A percentile compares a stretch with the other conserved stretches of the same genome.
phyloP scores from a whole-genome alignment of 2,329 filamentous ascomycete genomes.

The Paecilomyces formosus region DNA sequence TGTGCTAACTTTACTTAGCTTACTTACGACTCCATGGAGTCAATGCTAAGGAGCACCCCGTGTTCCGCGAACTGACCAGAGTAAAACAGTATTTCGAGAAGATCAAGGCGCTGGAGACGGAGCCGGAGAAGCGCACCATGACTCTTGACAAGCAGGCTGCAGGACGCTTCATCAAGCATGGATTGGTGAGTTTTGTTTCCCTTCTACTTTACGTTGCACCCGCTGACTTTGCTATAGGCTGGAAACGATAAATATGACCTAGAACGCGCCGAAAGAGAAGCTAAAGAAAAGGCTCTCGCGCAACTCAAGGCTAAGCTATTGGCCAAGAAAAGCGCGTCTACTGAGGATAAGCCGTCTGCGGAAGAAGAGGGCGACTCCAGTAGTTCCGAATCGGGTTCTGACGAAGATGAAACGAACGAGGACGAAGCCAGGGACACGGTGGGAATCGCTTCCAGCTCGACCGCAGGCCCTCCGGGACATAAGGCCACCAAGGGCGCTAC shows the following conservation, averaged over 20 bases:
- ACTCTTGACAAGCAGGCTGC: conserved; percentile 68
- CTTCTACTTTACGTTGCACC: background rate
- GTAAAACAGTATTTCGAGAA: conserved; percentile 90
- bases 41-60: conserved; percentile 74
- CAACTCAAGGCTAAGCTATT: conserved; percentile 40
- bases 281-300: conserved; percentile 44
- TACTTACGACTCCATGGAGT: conserved; percentile 71
- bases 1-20: conserved; percentile 38
- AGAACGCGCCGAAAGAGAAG: conserved; percentile 42
- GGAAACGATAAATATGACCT: conserved; percentile 47
- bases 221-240: conserved; percentile 20
- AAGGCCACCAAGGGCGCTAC: conserved; percentile 5
- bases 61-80: conserved; percentile 78
- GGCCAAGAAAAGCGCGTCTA: conserved; percentile 28
- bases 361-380: conserved; percentile 3
- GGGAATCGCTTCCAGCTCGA: conserved; percentile 1
- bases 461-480: background rate
- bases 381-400: conserved; percentile 10
- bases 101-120: conserved; percentile 68
- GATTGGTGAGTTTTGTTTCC: conserved; percentile 51
- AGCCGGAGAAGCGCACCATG: conserved; percentile 50
- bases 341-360: conserved; percentile 14
- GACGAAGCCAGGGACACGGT: conserved; percentile 5
- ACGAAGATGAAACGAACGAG: conserved; percentile 7
- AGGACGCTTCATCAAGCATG: conserved; percentile 72